Percentiles rank a stretch among this genome's conserved stretches.
phyloP scores from a whole-genome alignment of 306 rosid species.

The Glycine latifolia region DNA sequence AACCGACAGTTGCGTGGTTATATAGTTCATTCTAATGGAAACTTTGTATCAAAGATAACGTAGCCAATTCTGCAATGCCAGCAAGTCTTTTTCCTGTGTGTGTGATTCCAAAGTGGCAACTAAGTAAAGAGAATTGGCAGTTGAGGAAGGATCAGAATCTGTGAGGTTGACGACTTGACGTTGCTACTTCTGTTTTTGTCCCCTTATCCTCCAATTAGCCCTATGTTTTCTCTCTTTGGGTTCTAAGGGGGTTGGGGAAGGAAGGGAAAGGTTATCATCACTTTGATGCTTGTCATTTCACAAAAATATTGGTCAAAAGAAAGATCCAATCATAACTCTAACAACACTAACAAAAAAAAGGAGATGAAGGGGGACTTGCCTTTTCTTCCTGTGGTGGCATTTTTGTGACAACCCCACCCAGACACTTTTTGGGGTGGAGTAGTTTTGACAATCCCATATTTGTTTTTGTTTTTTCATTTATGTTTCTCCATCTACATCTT shows the following conservation, averaged over 20 bases:
- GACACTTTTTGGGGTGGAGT: neutral
- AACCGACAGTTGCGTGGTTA: too few species aligned
- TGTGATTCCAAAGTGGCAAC: neutral
- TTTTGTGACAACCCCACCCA: neutral
- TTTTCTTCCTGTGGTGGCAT: neutral
- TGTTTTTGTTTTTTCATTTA: too few species aligned
- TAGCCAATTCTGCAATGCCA: neutral
- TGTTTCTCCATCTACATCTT: constrained; percentile 1
- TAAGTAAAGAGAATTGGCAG: neutral
- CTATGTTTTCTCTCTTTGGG: constrained; percentile 1
- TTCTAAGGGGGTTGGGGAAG: neutral
- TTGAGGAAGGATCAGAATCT: neutral
- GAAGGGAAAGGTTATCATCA: neutral
- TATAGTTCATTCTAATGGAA: too few species aligned
- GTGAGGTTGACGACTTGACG: neutral
- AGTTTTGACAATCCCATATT: neutral
- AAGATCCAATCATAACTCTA: neutral
- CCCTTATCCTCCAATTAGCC: neutral
- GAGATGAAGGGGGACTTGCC: neutral
- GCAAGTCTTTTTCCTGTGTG: neutral
- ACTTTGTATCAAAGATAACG: too few species aligned
- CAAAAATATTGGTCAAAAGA: constrained; percentile 24
- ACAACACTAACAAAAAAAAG: neutral
- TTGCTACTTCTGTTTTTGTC: neutral
- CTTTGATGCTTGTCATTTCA: neutral